Evolutionary conservation across 2,329 filamentous ascomycete genomes (phyloP), one percentile per base, ranked within the genome.

Genomic region (Aspergillus sp.): DNA sequence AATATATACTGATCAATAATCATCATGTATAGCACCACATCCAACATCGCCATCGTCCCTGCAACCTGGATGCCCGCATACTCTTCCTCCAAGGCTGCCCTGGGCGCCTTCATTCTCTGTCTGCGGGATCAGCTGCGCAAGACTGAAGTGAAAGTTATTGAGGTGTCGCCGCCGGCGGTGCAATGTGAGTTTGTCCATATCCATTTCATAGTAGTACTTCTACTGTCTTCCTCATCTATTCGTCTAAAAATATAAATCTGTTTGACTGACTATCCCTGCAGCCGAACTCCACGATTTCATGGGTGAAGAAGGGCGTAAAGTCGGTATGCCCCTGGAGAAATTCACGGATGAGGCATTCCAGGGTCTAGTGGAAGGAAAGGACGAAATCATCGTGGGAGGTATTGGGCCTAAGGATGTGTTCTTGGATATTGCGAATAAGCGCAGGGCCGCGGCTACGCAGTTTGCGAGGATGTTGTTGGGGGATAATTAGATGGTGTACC

Each of bases 21-120:
- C 25, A 27, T 25, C 7, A 25, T 25, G 25, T 27, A 27, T 27
- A 27, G 78, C 58, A 80, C 77, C 1, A 69, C 71, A 10, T 80
- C 79, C 0, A 77, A 77, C 50, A 74, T 86, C 2, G 77, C 78
- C 8, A 70, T 84, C 8, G 73, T 85, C 10, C 83, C 83, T 0
- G 73, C 79, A 1, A 69, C 75, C n/a, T 70, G 73, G 0, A 77
- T 81, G 65, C 77, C 79, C 1, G 82, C 80, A 38, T 86, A 86
- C 74, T 84, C 79, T 55, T 81, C 82, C 2, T 80, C 80, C 10
- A 86, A 86, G 66, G 79, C 83, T 0, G 84, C 83, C 2, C 69
- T 86, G 39, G 81, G 84, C 64, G 73, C 74, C 4, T 82, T 83
- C 54, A 66, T 77, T 23, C 75, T 82, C 60, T 79, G 75, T 44